phyloP scores from a whole-genome alignment of 768 basidiomycete genomes.

The Naematelia encephala region DNA sequence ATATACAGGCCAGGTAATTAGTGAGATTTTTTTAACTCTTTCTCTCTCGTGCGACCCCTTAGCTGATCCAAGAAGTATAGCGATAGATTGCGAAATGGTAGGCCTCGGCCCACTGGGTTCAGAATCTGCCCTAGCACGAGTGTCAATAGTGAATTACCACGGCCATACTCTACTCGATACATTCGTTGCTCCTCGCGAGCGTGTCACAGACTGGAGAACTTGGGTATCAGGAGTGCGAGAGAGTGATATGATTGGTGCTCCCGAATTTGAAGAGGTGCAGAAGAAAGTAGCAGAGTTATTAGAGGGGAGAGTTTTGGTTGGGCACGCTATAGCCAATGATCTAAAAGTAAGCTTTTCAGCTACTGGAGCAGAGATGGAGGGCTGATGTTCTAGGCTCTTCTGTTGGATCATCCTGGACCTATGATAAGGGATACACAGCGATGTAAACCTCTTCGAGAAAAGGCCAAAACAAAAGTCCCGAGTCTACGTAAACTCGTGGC shows the following conservation, averaged over 20 bases:
- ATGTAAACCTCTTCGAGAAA: constrained; percentile 54
- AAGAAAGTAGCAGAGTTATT: constrained; percentile 70
- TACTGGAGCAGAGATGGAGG: too few species aligned
- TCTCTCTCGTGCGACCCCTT: constrained; percentile 5
- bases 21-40: constrained; percentile 20
- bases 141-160: constrained; percentile 83
- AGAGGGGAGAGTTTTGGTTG: constrained; percentile 74
- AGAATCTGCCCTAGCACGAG: constrained; percentile 82
- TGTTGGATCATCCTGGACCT: constrained; percentile 52
- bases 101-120: constrained; percentile 79
- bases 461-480: constrained; percentile 63
- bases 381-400: constrained; percentile 53
- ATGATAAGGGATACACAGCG: constrained; percentile 52
- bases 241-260: constrained; percentile 70
- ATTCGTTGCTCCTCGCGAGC: constrained; percentile 80
- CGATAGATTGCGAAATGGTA: constrained; percentile 97
- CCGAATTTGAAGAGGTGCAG: constrained; percentile 74
- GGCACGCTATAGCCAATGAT: constrained; percentile 89
- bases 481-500: constrained; percentile 75
- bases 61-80: constrained; percentile 58
- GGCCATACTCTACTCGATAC: constrained; percentile 76
- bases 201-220: constrained; percentile 89
- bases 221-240: constrained; percentile 79
- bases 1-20: constrained; percentile 41
- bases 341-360: constrained; percentile 68